These are phyloP conservation scores for Darksidea phi DNA, from an alignment of 495 filamentous ascomycete species.

Conservation along the genomic window DNA sequence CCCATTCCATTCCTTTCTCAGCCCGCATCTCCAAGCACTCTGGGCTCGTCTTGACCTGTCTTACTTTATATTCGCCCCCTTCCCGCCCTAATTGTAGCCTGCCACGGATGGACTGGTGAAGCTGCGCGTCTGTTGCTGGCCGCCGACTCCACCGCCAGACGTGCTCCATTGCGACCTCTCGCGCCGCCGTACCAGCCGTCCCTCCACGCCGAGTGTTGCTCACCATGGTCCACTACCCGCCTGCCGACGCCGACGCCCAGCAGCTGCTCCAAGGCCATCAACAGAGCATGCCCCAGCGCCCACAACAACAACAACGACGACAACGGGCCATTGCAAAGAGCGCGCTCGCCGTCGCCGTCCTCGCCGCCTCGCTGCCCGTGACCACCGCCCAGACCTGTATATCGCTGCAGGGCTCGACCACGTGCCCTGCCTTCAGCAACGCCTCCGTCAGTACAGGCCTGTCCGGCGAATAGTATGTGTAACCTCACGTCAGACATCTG, in stretches of 20 bases:
- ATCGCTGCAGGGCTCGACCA: constrained; percentile 71
- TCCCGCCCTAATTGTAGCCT: background rate
- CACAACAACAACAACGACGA: constrained; percentile 13
- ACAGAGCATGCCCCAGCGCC: constrained; percentile 17
- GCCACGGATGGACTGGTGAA: constrained; percentile 33
- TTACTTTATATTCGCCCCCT: background rate
- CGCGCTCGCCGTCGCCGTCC: constrained; percentile 25
- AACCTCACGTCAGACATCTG: constrained; percentile 26
- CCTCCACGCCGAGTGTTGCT: constrained; percentile 1
- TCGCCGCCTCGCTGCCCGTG: constrained; percentile 32
- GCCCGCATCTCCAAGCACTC: constrained; percentile 18
- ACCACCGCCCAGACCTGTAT: constrained; percentile 60
- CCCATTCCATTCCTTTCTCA: constrained; percentile 18
- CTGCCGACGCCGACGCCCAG: background rate
- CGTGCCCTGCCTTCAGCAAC: constrained; percentile 78
- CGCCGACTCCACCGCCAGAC: constrained; percentile 11
- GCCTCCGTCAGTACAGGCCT: constrained; percentile 80
- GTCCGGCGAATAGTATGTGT: constrained; percentile 72
- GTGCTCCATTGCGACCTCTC: constrained; percentile 14
- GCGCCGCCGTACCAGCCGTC: background rate
- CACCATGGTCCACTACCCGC: constrained; percentile 14
- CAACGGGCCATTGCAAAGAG: constrained; percentile 10
- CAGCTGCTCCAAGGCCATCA: constrained; percentile 7
- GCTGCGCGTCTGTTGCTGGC: constrained; percentile 23
- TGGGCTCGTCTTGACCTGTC: background rate